phyloP scores from a whole-genome alignment of 2,329 filamentous ascomycete genomes.

The Trichophyton rubrum region DNA sequence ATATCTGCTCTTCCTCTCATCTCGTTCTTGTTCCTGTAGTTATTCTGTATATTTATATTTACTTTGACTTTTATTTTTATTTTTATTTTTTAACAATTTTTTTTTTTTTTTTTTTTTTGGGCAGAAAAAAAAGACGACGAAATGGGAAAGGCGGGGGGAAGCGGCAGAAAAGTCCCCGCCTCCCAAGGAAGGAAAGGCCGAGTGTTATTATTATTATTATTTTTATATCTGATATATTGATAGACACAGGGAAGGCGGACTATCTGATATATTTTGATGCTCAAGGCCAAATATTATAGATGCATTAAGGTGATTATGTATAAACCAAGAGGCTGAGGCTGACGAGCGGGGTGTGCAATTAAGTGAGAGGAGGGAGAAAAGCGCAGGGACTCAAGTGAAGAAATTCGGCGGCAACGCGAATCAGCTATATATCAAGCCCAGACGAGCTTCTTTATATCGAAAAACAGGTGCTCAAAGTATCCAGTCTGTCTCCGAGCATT shows the following conservation, averaged over 20 bases:
- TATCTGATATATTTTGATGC: not conserved
- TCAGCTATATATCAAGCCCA: slow-evolving; percentile 46
- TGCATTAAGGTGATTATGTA: not conserved
- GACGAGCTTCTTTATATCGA: slow-evolving; percentile 86
- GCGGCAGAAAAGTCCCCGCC: slow-evolving; percentile 6
- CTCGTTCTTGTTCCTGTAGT: too few species aligned
- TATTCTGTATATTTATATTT: too few species aligned
- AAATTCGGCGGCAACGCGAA: not conserved
- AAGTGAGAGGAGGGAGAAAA: not conserved
- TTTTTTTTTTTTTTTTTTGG: not conserved
- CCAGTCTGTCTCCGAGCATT: slow-evolving; percentile 83
- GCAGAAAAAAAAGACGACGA: not conserved
- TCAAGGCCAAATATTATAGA: not conserved
- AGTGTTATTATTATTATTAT: not conserved
- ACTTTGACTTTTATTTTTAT: not conserved
- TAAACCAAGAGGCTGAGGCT: not conserved
- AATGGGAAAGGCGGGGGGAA: slow-evolving; percentile 5
- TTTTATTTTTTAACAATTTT: not conserved
- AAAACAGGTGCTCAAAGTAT: slow-evolving; percentile 71
- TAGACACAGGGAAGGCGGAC: too few species aligned
- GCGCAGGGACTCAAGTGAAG: not conserved
- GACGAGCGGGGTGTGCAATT: not conserved
- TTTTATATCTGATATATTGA: not conserved
- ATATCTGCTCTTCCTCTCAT: not conserved
- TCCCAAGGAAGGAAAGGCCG: not conserved